A percentile compares a stretch with the other conserved stretches of the same genome.
Evolutionary conservation across 495 filamentous ascomycete genomes (phyloP).

Genomic region (Aspergillus ellipticus): DNA sequence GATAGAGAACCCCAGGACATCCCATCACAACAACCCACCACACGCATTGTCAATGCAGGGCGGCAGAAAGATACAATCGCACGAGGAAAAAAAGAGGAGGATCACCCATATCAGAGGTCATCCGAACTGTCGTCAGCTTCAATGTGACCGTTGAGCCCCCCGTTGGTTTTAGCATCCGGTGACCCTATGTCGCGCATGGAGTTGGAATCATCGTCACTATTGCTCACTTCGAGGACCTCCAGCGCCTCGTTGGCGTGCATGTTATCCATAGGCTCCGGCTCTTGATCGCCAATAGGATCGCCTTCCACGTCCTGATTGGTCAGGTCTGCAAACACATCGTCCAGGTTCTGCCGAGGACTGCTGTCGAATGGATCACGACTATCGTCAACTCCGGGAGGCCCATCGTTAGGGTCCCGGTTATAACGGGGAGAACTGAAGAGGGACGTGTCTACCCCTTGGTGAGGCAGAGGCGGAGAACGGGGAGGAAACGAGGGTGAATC

Average conservation of each 20-base stretch:
- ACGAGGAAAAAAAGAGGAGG: not conserved
- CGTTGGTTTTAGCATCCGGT: slow-evolving; percentile 10
- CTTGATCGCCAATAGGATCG: slow-evolving; percentile 23
- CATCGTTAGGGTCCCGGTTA: slow-evolving; percentile 27
- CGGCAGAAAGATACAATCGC: not conserved
- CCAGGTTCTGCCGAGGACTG: slow-evolving; percentile 41
- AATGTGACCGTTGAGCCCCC: slow-evolving; percentile 11
- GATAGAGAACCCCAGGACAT: not conserved
- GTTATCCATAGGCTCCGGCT: slow-evolving; percentile 40
- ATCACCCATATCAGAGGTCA: slow-evolving; percentile 6
- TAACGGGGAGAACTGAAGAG: slow-evolving; percentile 42
- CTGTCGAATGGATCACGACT: slow-evolving; percentile 31
- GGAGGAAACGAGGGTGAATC: slow-evolving; percentile 41
- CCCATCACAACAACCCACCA: slow-evolving; percentile 1
- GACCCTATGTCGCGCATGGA: slow-evolving; percentile 14
- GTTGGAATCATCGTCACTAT: slow-evolving; percentile 27
- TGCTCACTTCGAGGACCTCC: slow-evolving; percentile 42
- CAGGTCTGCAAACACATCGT: slow-evolving; percentile 47
- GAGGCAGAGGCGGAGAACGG: slow-evolving; percentile 34
- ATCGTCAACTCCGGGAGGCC: slow-evolving; percentile 22
- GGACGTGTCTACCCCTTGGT: slow-evolving; percentile 33
- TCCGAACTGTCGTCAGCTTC: slow-evolving; percentile 11
- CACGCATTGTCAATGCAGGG: not conserved
- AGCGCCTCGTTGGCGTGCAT: slow-evolving; percentile 45
- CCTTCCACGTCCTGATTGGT: slow-evolving; percentile 44